These are phyloP conservation scores for Pouteria glomerata DNA, from an alignment of 148 eudicot genomes.

Conservation along the genomic window DNA sequence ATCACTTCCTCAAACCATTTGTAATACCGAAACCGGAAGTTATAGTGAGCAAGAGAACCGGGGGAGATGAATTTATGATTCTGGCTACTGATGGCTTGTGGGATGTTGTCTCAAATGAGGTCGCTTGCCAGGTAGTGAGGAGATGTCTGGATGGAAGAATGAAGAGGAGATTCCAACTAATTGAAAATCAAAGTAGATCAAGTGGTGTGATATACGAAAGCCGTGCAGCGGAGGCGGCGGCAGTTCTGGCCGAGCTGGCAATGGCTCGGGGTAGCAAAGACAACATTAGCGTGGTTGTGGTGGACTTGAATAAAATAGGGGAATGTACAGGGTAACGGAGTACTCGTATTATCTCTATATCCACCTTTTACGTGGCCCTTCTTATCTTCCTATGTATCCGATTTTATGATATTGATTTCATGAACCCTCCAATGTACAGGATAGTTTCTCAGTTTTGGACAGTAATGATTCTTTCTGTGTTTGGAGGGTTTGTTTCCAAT, in stretches of 20 bases:
- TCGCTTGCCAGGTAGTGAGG: conserved; percentile 34
- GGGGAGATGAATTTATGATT: conserved; percentile 38
- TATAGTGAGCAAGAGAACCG: conserved; percentile 20
- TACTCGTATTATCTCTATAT: too few relatives aligned
- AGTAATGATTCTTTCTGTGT: too few relatives aligned
- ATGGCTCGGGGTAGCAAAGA: conserved; percentile 33
- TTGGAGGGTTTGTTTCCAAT: too few relatives aligned
- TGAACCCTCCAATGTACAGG: too few relatives aligned
- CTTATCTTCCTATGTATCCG: too few relatives aligned
- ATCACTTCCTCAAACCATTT: conserved; percentile 38
- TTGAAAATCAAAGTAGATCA: neutral
- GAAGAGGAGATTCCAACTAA: neutral
- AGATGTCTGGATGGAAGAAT: conserved; percentile 18
- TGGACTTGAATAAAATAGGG: conserved; percentile 9
- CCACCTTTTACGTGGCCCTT: too few relatives aligned
- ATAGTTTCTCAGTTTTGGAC: too few relatives aligned
- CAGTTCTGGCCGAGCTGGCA: conserved; percentile 24
- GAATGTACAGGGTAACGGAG: neutral
- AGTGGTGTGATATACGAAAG: neutral
- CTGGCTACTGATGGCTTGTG: conserved; percentile 47
- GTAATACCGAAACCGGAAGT: conserved; percentile 43
- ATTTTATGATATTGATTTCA: too few relatives aligned
- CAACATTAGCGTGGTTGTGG: conserved; percentile 38
- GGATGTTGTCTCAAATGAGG: conserved; percentile 43
- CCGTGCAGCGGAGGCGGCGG: conserved; percentile 21